A percentile compares a stretch with the other conserved stretches of the same genome.
phyloP scores from a whole-genome alignment of 176 grass and related monocot genomes.

The Carex scoparia region DNA sequence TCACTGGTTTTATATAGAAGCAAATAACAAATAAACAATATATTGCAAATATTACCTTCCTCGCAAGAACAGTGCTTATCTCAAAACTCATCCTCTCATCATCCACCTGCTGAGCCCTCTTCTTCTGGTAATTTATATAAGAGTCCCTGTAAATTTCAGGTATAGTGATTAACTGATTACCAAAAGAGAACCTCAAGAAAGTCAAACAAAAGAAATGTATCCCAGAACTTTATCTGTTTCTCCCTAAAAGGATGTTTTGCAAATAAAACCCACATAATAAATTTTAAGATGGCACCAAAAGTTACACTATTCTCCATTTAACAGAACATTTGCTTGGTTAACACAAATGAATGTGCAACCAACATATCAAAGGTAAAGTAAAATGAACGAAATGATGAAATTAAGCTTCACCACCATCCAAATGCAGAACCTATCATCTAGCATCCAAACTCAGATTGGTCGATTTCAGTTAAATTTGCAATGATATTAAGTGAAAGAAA shows the following conservation, averaged over 20 bases:
- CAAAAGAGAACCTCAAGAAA: background rate
- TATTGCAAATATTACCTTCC: conserved; percentile 48
- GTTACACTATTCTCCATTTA: background rate
- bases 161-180: background rate
- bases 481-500: background rate
- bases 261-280: background rate
- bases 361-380: background rate
- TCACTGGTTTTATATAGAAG: background rate
- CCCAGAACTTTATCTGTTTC: background rate
- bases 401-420: background rate
- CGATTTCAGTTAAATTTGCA: background rate
- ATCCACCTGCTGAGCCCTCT: conserved; percentile 45
- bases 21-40: background rate
- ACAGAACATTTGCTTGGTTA: background rate
- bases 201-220: background rate
- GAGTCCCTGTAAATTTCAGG: conserved; percentile 41
- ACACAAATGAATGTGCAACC: background rate
- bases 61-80: conserved; percentile 76
- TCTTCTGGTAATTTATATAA: conserved; percentile 82
- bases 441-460: background rate
- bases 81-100: conserved; percentile 88
- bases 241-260: background rate
- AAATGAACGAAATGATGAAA: background rate
- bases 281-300: background rate
- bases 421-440: background rate